These are phyloP conservation scores for Urostyla sp. DNA, from an alignment of 73 alveolate genomes.

Conservation along the genomic window DNA sequence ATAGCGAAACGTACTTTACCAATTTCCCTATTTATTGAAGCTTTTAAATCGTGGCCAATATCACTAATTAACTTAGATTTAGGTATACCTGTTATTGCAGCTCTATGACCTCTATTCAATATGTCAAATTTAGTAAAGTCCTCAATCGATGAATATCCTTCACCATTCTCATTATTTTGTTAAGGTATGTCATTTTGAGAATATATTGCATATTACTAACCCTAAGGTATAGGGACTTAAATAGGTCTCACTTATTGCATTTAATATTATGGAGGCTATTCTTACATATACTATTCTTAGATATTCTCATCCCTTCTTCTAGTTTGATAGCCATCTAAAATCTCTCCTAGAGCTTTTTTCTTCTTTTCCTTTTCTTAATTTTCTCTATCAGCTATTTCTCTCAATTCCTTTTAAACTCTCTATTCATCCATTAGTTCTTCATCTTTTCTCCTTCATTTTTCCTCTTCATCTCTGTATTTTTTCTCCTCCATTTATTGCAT, in stretches of 20 bases:
- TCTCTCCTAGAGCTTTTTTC: background rate
- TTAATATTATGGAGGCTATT: background rate
- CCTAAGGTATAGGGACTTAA: background rate
- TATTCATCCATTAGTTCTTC: constrained; percentile 11
- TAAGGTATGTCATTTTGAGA: background rate
- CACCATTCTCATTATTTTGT: background rate
- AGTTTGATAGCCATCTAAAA: constrained; percentile 3
- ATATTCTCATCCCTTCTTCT: background rate
- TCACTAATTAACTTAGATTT: constrained; percentile 13
- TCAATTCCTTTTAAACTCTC: constrained; percentile 20
- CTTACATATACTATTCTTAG: background rate
- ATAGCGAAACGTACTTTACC: constrained; percentile 2
- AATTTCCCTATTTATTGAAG: constrained; percentile 9
- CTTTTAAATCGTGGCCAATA: constrained; percentile 26
- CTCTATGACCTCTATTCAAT: constrained; percentile 44
- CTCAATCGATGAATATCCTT: no score
- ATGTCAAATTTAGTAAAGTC: constrained; percentile 25
- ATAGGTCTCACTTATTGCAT: constrained; percentile 5
- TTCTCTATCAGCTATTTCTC: background rate
- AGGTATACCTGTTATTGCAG: constrained; percentile 25
- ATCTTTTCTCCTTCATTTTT: background rate
- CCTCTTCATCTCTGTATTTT: constrained; percentile 21
- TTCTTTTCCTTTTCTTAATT: constrained; percentile 8
- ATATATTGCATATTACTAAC: constrained; percentile 27
- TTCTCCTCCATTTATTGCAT: constrained; percentile 8